phyloP scores from a whole-genome alignment of 495 filamentous ascomycete species.

The Tuber melanosporum region DNA sequence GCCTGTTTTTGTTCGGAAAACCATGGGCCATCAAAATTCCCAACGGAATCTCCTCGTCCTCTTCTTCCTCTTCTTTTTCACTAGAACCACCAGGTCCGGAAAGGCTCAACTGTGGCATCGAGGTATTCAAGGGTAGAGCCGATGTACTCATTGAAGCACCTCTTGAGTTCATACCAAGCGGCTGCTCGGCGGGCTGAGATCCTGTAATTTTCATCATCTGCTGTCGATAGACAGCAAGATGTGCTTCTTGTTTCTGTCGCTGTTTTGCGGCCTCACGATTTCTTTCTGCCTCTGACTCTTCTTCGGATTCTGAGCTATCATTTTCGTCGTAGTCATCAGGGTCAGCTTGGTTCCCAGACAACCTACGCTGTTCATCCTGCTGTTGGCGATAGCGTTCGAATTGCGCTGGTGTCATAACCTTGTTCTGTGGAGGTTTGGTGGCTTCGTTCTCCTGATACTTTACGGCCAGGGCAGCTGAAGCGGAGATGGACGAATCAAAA shows the following conservation, averaged over 20 bases:
- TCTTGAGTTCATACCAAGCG: slow-evolving; percentile 36
- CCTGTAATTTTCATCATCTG: slow-evolving; percentile 97
- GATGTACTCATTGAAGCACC: slow-evolving; percentile 54
- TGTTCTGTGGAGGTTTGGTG: slow-evolving; percentile 50
- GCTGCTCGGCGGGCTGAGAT: slow-evolving; percentile 50
- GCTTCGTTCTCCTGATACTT: slow-evolving; percentile 47
- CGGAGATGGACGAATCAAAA: slow-evolving; percentile 51
- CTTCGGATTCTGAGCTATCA: slow-evolving; percentile 59
- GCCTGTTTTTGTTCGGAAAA: slow-evolving; percentile 76
- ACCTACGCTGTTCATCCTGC: slow-evolving; percentile 60
- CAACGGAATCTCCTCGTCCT: slow-evolving; percentile 81
- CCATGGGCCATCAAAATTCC: slow-evolving; percentile 87
- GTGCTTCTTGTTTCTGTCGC: slow-evolving; percentile 81
- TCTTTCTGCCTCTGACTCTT: slow-evolving; percentile 77
- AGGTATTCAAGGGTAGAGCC: slow-evolving; percentile 44
- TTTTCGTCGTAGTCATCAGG: slow-evolving; percentile 50
- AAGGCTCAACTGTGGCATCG: slow-evolving; percentile 39
- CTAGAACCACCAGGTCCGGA: slow-evolving; percentile 39
- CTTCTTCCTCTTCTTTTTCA: slow-evolving; percentile 55
- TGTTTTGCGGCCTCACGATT: slow-evolving; percentile 65
- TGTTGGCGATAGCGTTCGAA: slow-evolving; percentile 78
- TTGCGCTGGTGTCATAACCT: slow-evolving; percentile 83
- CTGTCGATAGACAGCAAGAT: slow-evolving; percentile 83
- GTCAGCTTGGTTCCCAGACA: slow-evolving; percentile 45
- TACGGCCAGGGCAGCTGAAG: slow-evolving; percentile 52